Conservation (phyloP, 495 filamentous ascomycete species). For the Melanomma pulvis-pyrius region DNA sequence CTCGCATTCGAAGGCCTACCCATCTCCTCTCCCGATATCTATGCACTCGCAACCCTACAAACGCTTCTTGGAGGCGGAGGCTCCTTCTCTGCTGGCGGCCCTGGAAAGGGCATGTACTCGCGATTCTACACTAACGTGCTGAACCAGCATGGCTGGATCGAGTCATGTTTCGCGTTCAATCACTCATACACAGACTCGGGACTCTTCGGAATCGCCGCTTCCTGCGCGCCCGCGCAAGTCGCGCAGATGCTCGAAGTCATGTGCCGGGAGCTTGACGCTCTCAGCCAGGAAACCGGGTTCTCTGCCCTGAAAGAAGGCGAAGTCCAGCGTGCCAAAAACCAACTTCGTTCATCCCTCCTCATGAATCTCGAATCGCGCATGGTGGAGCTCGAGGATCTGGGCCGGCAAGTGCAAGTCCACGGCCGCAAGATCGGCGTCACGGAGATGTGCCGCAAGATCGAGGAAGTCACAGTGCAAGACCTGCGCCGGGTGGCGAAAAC, state of each 20-base stretch:
- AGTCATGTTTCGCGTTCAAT: slow-evolving; percentile 93
- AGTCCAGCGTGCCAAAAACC: slow-evolving; percentile 97
- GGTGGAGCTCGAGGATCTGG: slow-evolving; percentile 98
- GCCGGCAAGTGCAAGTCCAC: slow-evolving; percentile 93
- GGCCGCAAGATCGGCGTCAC: slow-evolving; percentile 84
- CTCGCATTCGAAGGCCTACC: slow-evolving; percentile 94
- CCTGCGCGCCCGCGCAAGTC: slow-evolving; percentile 75
- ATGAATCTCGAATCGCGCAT: slow-evolving; percentile 98
- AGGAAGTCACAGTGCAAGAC: slow-evolving; percentile 77
- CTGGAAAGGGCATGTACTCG: slow-evolving; percentile 98
- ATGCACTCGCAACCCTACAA: slow-evolving; percentile 93
- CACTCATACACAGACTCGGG: slow-evolving; percentile 95
- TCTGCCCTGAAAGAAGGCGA: slow-evolving; percentile 66
- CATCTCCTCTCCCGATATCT: slow-evolving; percentile 88
- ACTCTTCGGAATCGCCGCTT: slow-evolving; percentile 88
- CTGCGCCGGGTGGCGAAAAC: slow-evolving; percentile 79
- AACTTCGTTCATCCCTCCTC: slow-evolving; percentile 82
- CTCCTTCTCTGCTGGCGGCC: slow-evolving; percentile 95
- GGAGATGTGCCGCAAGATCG: slow-evolving; percentile 91
- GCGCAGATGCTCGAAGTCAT: slow-evolving; percentile 87
- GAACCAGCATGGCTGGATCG: slow-evolving; percentile 96
- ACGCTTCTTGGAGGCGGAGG: slow-evolving; percentile 95
- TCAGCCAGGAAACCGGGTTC: slow-evolving; percentile 62
- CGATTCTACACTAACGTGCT: slow-evolving; percentile 96
- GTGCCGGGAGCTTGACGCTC: slow-evolving; percentile 80